phyloP scores from a whole-genome alignment of 352 stramenopile species.

The Pythium folliculosum region DNA sequence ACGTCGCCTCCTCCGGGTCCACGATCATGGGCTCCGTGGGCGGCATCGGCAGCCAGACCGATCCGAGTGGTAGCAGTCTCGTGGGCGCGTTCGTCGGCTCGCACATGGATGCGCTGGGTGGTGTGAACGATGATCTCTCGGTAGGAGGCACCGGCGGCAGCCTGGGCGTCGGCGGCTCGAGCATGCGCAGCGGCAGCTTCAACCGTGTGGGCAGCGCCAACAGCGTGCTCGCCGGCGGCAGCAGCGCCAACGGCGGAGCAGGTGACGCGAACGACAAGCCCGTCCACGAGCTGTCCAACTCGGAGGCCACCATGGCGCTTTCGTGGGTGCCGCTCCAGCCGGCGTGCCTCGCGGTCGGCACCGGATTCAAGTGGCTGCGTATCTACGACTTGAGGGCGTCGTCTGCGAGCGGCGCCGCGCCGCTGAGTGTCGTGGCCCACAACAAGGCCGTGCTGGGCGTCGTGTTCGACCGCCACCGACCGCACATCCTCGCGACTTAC shows the following conservation, averaged over 20 bases:
- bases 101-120: constrained; percentile 19
- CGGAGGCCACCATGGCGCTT: constrained; percentile 77
- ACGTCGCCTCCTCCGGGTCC: constrained; percentile 36
- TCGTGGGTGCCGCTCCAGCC: constrained; percentile 85
- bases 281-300: constrained; percentile 81
- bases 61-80: constrained; percentile 1
- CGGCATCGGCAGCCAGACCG: constrained; percentile 10
- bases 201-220: constrained; percentile 16
- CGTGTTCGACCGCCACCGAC: constrained; percentile 79
- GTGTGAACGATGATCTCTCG: constrained; percentile 17
- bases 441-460: constrained; percentile 85
- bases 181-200: constrained; percentile 11
- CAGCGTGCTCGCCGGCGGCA: constrained; percentile 5
- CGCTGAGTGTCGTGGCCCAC: constrained; percentile 81
- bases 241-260: not conserved
- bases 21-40: constrained; percentile 28
- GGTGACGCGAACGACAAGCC: constrained; percentile 54
- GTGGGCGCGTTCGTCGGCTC: constrained; percentile 24
- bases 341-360: constrained; percentile 77
- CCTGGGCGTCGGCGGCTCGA: constrained; percentile 8
- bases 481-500: constrained; percentile 83
- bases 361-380: constrained; percentile 87
- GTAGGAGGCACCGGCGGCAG: constrained; percentile 1
- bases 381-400: constrained; percentile 74
- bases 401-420: constrained; percentile 29